These are phyloP conservation scores for Mycena maculata DNA, from an alignment of 768 basidiomycete species.

Conservation along the genomic window DNA sequence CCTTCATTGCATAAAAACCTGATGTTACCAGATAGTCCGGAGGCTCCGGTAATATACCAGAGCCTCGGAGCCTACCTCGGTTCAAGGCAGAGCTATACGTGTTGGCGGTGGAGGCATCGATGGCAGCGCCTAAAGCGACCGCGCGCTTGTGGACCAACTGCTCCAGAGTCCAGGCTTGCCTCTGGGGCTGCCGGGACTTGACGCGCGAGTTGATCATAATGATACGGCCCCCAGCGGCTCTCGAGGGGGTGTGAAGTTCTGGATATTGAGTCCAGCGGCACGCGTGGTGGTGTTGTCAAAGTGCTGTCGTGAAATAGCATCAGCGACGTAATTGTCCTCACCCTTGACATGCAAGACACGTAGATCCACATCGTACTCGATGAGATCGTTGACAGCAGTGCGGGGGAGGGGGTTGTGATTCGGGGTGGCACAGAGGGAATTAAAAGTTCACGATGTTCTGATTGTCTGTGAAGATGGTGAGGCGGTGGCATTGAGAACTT, in stretches of 20 bases:
- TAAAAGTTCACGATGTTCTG: constrained; percentile 22
- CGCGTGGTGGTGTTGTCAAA: background rate
- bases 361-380: constrained; percentile 27
- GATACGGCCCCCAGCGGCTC: background rate
- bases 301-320: constrained; percentile 43
- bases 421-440: constrained; percentile 31
- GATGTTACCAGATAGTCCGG: too few relatives aligned
- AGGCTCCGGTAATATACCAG: too few relatives aligned
- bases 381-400: constrained; percentile 32
- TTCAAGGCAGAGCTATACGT: constrained; percentile 46
- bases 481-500: background rate
- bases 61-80: too few relatives aligned
- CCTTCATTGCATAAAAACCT: too few relatives aligned
- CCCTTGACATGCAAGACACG: constrained; percentile 44
- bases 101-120: constrained; percentile 35
- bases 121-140: background rate
- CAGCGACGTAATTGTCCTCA: constrained; percentile 42
- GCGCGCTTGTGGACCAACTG: background rate
- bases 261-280: background rate
- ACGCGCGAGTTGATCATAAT: background rate
- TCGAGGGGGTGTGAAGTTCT: background rate
- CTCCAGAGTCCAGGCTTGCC: constrained; percentile 44
- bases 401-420: constrained; percentile 42
- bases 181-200: constrained; percentile 44
- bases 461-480: constrained; percentile 35